These are phyloP conservation scores for Pontederia paniculata DNA, from an alignment of 176 grass and related monocot species.

Conservation along the genomic window DNA sequence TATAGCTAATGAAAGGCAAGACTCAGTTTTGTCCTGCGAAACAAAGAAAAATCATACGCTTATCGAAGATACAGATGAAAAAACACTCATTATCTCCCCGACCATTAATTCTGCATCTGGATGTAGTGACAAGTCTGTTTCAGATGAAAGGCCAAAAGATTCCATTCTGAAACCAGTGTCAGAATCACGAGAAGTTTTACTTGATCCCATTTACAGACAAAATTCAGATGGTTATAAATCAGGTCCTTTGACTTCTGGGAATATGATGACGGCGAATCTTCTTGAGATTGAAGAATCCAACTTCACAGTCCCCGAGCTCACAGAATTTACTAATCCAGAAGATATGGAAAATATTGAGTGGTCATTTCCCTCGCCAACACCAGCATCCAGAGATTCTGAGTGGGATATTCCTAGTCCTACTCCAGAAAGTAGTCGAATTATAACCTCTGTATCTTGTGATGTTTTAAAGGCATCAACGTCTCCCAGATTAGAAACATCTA, in stretches of 20 bases:
- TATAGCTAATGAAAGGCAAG: too few relatives aligned
- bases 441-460: neutral
- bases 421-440: slow-evolving; percentile 32
- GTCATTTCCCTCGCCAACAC: slow-evolving; percentile 66
- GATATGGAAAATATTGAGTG: slow-evolving; percentile 47
- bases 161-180: too few relatives aligned
- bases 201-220: too few relatives aligned
- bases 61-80: neutral
- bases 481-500: slow-evolving; percentile 12
- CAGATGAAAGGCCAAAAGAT: neutral
- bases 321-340: slow-evolving; percentile 49
- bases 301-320: slow-evolving; percentile 52
- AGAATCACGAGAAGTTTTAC: too few relatives aligned
- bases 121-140: slow-evolving; percentile 1
- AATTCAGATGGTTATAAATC: too few relatives aligned
- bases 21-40: neutral
- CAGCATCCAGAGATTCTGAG: slow-evolving; percentile 32
- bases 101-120: neutral
- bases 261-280: slow-evolving; percentile 25
- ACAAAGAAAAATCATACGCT: neutral
- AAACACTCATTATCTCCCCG: neutral
- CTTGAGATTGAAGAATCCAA: slow-evolving; percentile 34
- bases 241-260: too few relatives aligned
- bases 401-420: slow-evolving; percentile 23
- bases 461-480: neutral